Conservation (phyloP, 768 basidiomycete genomes). For the Pulveroboletus frians region DNA sequence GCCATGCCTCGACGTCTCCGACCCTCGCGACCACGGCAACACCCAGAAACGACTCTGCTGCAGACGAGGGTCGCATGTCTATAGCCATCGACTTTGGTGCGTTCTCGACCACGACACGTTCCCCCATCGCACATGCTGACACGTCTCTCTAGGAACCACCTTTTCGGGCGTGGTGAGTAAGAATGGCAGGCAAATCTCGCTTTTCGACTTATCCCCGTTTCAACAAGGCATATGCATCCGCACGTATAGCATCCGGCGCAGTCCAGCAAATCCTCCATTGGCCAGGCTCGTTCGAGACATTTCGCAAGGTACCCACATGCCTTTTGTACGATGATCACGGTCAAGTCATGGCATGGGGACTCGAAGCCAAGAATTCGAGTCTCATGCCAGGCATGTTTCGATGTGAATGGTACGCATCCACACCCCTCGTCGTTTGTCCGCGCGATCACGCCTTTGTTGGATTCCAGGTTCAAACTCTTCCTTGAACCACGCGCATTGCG, state of each 20-base stretch:
- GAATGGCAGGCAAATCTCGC: not conserved
- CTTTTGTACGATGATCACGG: constrained; percentile 74
- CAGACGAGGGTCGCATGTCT: constrained; percentile 74
- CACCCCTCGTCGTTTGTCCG: not conserved
- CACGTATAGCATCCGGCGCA: constrained; percentile 71
- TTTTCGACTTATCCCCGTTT: constrained; percentile 2
- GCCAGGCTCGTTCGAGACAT: constrained; percentile 83
- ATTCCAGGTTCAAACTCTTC: constrained; percentile 81
- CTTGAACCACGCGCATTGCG: constrained; percentile 78
- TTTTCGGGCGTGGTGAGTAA: constrained; percentile 79
- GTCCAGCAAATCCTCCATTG: constrained; percentile 83
- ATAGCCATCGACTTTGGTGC: constrained; percentile 80
- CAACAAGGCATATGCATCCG: constrained; percentile 75
- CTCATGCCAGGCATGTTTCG: constrained; percentile 58
- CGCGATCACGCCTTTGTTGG: not conserved
- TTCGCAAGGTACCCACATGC: constrained; percentile 84
- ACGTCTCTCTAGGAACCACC: constrained; percentile 57
- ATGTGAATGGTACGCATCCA: constrained; percentile 45
- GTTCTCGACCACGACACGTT: constrained; percentile 10
- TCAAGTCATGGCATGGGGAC: constrained; percentile 74
- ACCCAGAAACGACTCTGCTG: constrained; percentile 19
- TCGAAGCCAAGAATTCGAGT: constrained; percentile 80
- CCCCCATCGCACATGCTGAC: not conserved
- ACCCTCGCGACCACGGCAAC: constrained; percentile 7
- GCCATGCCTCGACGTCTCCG: constrained; percentile 22